phyloP scores from a whole-genome alignment of 1,284 basidiomycete genomes.

The Boletus semigastroideus region DNA sequence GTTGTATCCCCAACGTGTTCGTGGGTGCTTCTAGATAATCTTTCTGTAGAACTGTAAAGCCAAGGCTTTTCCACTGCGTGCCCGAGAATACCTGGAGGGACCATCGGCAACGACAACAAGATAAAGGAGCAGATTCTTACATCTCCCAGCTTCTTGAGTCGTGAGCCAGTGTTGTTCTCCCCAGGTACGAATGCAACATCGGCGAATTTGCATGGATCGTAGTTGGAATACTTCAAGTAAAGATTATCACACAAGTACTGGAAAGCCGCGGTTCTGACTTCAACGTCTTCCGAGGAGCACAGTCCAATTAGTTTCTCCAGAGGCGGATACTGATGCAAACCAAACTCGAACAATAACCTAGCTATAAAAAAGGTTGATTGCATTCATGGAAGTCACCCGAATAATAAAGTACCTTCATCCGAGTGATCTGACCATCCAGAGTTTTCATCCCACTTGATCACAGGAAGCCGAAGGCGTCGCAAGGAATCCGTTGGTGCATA shows the following conservation, averaged over 20 bases:
- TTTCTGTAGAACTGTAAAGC: not conserved
- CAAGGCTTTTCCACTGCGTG: conserved; percentile 1
- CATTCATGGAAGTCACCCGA: not conserved
- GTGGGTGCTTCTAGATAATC: not conserved
- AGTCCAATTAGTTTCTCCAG: not conserved
- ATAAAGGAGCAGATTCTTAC: too few relatives aligned
- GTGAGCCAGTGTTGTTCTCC: not conserved
- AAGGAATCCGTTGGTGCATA: not conserved
- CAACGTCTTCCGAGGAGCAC: not conserved
- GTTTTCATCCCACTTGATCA: not conserved
- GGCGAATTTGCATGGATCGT: not conserved
- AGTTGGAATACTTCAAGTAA: not conserved
- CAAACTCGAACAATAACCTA: not conserved
- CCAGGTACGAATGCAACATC: not conserved
- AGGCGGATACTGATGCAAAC: not conserved
- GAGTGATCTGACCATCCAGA: not conserved
- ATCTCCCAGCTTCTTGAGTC: too few relatives aligned
- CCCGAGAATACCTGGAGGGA: not conserved
- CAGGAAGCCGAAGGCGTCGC: not conserved
- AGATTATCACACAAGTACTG: not conserved
- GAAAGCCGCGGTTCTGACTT: not conserved
- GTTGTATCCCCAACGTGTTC: not conserved
- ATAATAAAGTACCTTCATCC: not conserved
- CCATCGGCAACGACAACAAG: not conserved
- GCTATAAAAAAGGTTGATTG: not conserved